Base-by-base conservation (phyloP, 1,284 basidiomycete genomes). In the Acaromyces ingoldii region DNA sequence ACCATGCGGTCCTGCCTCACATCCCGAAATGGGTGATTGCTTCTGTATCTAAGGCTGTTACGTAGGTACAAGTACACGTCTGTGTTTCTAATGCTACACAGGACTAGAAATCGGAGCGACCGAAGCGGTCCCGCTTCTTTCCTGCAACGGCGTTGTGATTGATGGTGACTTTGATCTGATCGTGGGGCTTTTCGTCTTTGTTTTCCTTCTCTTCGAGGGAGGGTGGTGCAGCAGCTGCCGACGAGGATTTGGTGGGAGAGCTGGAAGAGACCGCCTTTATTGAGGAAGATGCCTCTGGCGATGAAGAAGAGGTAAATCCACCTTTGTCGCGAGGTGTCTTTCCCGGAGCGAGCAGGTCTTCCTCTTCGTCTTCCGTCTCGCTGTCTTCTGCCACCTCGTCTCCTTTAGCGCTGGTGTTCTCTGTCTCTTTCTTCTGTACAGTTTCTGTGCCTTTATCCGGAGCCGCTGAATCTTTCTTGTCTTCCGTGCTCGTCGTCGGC, bases 121-220 rank as follows among this genome's bases (percentile, higher is more conserved):
- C 42, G 34, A 45, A 45, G 3, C 42, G 42, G 25, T 45, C 42
- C 6, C 42, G 17, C 24, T 45, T 45, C 24, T 28, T 45, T 28
- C n/a, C 24, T 3, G 13, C 7, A 17, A 17, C 13, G 38, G 38
- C 17, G 17, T 19, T 40, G 28, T 19, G 38, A 22, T 19, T 40
- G 38, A 19, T 40, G 21, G 38, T 22, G 21, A 19, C 9, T 19
- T 40, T 19, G 38, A 19, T 17, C 17, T 7, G 38, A 7, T 19
- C 21, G 28, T 17, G 38, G 21, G 7, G 21, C 28, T 25, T 19
- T 40, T 40, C 28, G 7, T 40, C 28, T 19, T 21, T 21, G 15
- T 15, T 42, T 11, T 42, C 42, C 42, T 45, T 45, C 34, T 28
- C 11, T 13, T 17, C 13, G 4, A 31, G 25, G 4, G 17, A 26